A percentile compares a stretch with the other conserved stretches of the same genome.
phyloP scores from a whole-genome alignment of 805 yeast genomes.

The Nakazawaea anatomiae region DNA sequence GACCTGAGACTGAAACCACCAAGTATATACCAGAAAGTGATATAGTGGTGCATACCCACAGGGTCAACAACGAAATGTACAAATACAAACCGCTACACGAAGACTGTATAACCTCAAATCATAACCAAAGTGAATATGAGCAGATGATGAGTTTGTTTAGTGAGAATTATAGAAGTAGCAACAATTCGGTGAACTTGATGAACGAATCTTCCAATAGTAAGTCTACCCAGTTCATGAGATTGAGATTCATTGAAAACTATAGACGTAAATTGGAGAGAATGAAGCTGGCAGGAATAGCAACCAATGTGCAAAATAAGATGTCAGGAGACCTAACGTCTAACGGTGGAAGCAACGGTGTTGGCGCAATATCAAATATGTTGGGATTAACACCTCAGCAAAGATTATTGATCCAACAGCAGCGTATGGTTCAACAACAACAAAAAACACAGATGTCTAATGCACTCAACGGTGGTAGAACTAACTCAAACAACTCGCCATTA shows the following conservation, averaged over 20 bases:
- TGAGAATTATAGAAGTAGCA: conserved; percentile 31
- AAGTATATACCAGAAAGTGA: conserved; percentile 26
- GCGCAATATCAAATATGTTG: conserved; percentile 5
- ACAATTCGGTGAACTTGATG: conserved; percentile 30
- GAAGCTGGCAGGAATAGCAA: conserved; percentile 34
- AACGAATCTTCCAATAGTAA: conserved; percentile 29
- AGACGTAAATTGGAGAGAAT: conserved; percentile 58
- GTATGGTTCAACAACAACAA: conserved; percentile 11
- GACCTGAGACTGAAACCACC: conserved; percentile 45
- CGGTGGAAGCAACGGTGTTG: neutral
- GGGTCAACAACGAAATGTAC: conserved; percentile 25
- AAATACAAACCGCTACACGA: conserved; percentile 46
- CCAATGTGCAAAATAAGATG: conserved; percentile 13
- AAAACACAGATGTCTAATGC: conserved; percentile 7
- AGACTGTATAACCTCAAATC: conserved; percentile 54
- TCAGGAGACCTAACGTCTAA: conserved; percentile 1
- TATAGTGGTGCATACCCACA: conserved; percentile 27
- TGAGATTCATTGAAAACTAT: conserved; percentile 84
- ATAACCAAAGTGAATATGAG: conserved; percentile 73
- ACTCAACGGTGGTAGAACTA: conserved; percentile 2
- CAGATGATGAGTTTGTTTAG: conserved; percentile 75
- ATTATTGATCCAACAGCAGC: conserved; percentile 10
- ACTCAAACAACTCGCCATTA: neutral
- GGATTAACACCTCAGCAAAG: conserved; percentile 11
- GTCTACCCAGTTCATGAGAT: conserved; percentile 71